Evolutionary conservation across 2,329 filamentous ascomycete species (phyloP), one percentile per base, ranked within the genome.

Genomic region (Fusarium sp.): DNA sequence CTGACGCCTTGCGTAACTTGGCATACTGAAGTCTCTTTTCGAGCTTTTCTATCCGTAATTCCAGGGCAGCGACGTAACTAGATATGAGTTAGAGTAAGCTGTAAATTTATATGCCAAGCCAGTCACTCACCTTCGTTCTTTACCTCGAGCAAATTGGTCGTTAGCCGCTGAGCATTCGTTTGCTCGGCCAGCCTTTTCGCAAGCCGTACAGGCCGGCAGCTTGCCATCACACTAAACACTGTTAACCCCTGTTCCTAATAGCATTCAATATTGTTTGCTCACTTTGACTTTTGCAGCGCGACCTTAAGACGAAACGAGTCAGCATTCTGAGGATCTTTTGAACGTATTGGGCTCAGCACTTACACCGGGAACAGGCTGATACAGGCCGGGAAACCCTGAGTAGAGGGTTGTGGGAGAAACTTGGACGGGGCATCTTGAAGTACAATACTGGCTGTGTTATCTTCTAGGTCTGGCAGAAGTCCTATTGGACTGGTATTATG

Each of bases 241-340:
- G 44, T 74, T 53, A 73, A 62, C 48, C 34, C 38, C 25, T 25
- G 20, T 22, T 47, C 30, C 25, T 43, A 53, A 6, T 32, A 38
- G 22, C 22, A n/a, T 52, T 30, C 32, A 20, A n/a, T n/a, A 24
- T 27, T 27, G 29, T 29, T 34, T 41, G 51, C 34, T 73, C 58
- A 91, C 90, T 86, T 97, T 98, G 78, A 98, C 94, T 83, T 99
- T 99, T 57, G 95, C 94, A 66, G 91, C 89, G 65, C 96, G 93
- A 83, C 89, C 89, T 63, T 20, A 48, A 43, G 25, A 44, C 30
- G 16, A 18, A 25, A 41, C 40, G 13, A n/a, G 46, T 65, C 49
- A 67, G 62, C 11, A 44, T 53, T 49, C 30, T 27, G 27, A 32
- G 22, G 32, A 18, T 29, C 18, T 38, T 27, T 29, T 12, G 24